Percentiles rank a stretch among this genome's conserved stretches.
Evolutionary conservation across 2,329 filamentous ascomycete genomes (phyloP).

Genomic region (Biscogniauxia marginata): DNA sequence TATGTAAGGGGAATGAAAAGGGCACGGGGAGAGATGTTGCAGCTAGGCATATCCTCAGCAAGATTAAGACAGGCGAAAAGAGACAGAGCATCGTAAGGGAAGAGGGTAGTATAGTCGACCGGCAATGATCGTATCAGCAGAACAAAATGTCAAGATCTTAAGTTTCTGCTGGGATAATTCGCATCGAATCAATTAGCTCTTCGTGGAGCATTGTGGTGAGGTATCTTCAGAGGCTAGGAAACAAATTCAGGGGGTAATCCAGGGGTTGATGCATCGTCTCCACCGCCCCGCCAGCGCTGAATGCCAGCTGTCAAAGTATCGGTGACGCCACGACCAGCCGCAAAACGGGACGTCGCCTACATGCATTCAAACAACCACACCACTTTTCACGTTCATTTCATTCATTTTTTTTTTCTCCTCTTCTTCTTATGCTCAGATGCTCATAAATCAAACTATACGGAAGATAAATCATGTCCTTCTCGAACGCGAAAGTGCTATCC

Average conservation of each 20-base stretch:
- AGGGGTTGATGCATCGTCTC: neutral
- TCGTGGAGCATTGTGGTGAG: too few species aligned
- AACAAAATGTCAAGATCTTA: too few species aligned
- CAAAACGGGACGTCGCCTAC: neutral
- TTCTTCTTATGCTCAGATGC: conserved; percentile 9
- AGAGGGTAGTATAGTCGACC: neutral
- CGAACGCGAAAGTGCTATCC: conserved; percentile 43
- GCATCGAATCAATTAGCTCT: too few species aligned
- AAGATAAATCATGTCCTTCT: conserved; percentile 38
- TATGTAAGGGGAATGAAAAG: neutral
- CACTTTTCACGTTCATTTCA: conserved; percentile 8
- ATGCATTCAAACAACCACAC: conserved; percentile 7
- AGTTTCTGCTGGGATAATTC: too few species aligned
- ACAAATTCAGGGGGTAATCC: neutral
- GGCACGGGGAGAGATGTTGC: neutral
- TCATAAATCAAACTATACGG: neutral
- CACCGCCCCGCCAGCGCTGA: neutral
- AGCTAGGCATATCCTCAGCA: neutral
- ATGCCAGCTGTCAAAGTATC: conserved; percentile 17
- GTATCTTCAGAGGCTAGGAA: neutral
- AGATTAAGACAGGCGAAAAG: neutral
- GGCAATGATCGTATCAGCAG: neutral
- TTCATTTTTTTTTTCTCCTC: neutral
- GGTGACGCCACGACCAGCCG: conserved; percentile 13
- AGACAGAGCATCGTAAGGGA: neutral